phyloP scores from a whole-genome alignment of 257 asterid species.

The Lantana camara region DNA sequence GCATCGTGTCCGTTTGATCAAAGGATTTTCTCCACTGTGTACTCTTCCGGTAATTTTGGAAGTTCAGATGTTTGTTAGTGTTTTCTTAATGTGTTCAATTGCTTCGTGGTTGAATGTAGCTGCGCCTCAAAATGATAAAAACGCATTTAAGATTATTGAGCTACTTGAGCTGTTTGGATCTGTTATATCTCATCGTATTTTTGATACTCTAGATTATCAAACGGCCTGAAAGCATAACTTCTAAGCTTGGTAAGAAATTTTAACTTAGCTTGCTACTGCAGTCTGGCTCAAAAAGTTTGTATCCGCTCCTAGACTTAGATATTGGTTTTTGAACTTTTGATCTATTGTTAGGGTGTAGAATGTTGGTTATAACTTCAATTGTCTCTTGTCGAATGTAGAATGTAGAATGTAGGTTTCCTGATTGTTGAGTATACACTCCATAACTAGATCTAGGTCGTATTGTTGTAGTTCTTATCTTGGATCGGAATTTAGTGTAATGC shows the following conservation, averaged over 20 bases:
- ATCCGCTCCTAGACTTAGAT: neutral
- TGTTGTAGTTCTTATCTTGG: slow-evolving; percentile 18
- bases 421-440: neutral
- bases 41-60: slow-evolving; percentile 64
- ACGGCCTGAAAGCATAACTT: neutral
- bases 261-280: neutral
- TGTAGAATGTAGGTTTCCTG: slow-evolving; percentile 5
- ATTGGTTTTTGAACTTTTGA: slow-evolving; percentile 11
- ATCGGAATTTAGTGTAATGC: slow-evolving; percentile 6
- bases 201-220: slow-evolving; percentile 8
- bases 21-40: slow-evolving; percentile 90
- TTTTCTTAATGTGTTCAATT: neutral
- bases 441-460: slow-evolving; percentile 2
- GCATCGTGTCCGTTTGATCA: slow-evolving; percentile 94
- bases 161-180: slow-evolving; percentile 15
- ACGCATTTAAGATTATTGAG: slow-evolving; percentile 15
- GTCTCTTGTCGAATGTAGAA: neutral
- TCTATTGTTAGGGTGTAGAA: neutral
- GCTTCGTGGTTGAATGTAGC: slow-evolving; percentile 13
- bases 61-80: neutral
- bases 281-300: neutral
- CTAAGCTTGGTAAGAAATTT: neutral
- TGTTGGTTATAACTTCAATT: slow-evolving; percentile 1
- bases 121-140: neutral
- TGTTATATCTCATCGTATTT: slow-evolving; percentile 10